Evolutionary conservation across 257 asterid genomes (phyloP), one percentile per base, ranked within the genome.

Genomic region (Cruciata laevipes): DNA sequence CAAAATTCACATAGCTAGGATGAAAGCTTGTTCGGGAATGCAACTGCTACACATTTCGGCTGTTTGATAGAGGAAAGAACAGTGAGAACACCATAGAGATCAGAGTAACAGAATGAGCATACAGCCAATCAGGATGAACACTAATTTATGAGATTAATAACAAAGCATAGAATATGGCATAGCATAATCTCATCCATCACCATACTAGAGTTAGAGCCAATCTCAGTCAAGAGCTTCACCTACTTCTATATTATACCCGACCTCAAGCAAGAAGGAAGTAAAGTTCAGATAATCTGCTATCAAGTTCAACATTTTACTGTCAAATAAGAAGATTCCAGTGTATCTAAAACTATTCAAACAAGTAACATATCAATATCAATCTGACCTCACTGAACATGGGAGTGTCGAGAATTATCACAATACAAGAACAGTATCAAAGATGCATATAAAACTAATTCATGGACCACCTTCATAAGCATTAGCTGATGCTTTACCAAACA

Each of bases 1-100:
- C 1, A 64, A 62, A 52, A 24, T 24, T 32, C 7, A 53, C 38
- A 38, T 65, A 30, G 55, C 71, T 71, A 56, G 68, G 65, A 23
- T 61, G 47, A 23, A 70, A 61, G 40, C 71, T 35, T 31, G 18
- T 14, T 79, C 67, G 76, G 71, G 73, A 82, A 82, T 21, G 78
- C 84, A 49, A 82, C 75, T 1, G 78, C 56, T 60, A 62, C 53
- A 27, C 65, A 11, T 69, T 69, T 57, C 77, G 74, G 60, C 73
- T 49, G 57, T 55, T 12, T 12, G 38, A 71, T 2, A 33, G 4
- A 6, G 65, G 70, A 21, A 67, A 27, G 6, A 62, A n/a, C 10
- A 57, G 61, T 33, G 42, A 8, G 10, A 37, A 37, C 21, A 72
- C 33, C 23, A 27, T 58, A 51, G 17, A 35, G 37, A 66, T 52